Percentiles rank a stretch among this genome's conserved stretches.
phyloP scores from a whole-genome alignment of 768 basidiomycete genomes.

The Mycena crocata region DNA sequence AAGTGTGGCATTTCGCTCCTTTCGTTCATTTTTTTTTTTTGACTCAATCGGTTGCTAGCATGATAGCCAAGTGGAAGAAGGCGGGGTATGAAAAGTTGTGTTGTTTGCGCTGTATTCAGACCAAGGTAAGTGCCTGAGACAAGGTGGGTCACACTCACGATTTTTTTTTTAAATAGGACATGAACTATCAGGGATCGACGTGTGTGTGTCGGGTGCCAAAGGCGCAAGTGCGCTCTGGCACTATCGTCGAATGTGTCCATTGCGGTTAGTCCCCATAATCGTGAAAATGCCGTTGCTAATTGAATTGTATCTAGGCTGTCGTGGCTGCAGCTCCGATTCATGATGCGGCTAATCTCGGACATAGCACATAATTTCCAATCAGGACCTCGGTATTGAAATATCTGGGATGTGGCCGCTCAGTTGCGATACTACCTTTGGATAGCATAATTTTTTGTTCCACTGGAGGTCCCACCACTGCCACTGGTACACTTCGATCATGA shows the following conservation, averaged over 20 bases:
- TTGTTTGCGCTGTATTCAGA: constrained; percentile 96
- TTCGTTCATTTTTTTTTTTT: background rate
- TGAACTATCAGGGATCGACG: constrained; percentile 99
- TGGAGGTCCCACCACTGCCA: too few species aligned
- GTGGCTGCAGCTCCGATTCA: constrained; percentile 92
- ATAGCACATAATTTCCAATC: background rate
- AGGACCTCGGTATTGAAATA: background rate
- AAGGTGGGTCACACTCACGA: too few species aligned
- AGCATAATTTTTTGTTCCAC: too few species aligned
- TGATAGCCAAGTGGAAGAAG: constrained; percentile 99
- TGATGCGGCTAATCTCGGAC: constrained; percentile 41
- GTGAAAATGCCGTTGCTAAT: constrained; percentile 20
- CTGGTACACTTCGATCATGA: too few species aligned
- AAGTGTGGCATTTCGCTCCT: constrained; percentile 71
- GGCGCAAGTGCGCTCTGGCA: constrained; percentile 88
- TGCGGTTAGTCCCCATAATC: constrained; percentile 77
- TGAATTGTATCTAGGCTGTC: constrained; percentile 69
- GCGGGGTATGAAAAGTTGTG: constrained; percentile 98
- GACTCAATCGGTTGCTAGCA: constrained; percentile 55
- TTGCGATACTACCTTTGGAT: too few species aligned
- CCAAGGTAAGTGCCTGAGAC: constrained; percentile 65
- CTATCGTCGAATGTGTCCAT: constrained; percentile 95
- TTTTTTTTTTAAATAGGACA: constrained; percentile 69
- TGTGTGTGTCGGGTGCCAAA: constrained; percentile 99
- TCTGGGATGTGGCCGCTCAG: too few species aligned